Base-by-base conservation (phyloP, 192 early-diverging fungal species). In the Coemansia sp. region DNA sequence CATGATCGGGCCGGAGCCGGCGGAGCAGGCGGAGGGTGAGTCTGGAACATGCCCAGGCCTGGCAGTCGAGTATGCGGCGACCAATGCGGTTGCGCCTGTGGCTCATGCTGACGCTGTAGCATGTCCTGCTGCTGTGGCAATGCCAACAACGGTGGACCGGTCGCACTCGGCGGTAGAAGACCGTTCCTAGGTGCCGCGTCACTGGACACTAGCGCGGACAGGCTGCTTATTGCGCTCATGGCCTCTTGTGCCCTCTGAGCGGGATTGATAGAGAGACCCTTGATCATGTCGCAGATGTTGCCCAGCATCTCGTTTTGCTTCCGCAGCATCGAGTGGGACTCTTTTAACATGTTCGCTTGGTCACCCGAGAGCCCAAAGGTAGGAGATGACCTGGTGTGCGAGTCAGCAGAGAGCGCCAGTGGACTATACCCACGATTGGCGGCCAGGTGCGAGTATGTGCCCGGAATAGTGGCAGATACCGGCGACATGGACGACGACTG, bases 281-380 rank as follows among this genome's bases (percentile, higher is more conserved):
- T 65, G 33, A 79, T 18, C 54, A 64, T 57, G 5, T 60, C 53
- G 26, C 62, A 62, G 4, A 79, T 59, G 19, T 29, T 40, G 19
- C 53, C 26, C 18, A 79, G 55, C 53, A 62, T 29, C 3, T 61
- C 62, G 32, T 44, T 56, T 29, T 79, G 70, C 55, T 56, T 60
- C 35, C 48, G 44, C 37, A 79, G 56, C 76, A 79, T 72, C 8
- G 37, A 52, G 62, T 69, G 76, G 6, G 76, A 69, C 38, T 79
- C 66, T 33, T 63, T 65, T 7, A 79, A 56, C 53, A 59, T 44
- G n/a, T 6, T 52, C 18, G 48, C 70, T 52, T 79, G 76, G 52
- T 79, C 76, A 6, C 53, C 56, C 0, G 62, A 56, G 32, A 69
- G 48, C 36, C 36, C 63, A 22, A 55, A 9, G 5, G 68, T 15